A percentile compares a stretch with the other conserved stretches of the same genome.
Conservation (phyloP, 2,329 filamentous ascomycete genomes). For the Thelonectria rubi region DNA sequence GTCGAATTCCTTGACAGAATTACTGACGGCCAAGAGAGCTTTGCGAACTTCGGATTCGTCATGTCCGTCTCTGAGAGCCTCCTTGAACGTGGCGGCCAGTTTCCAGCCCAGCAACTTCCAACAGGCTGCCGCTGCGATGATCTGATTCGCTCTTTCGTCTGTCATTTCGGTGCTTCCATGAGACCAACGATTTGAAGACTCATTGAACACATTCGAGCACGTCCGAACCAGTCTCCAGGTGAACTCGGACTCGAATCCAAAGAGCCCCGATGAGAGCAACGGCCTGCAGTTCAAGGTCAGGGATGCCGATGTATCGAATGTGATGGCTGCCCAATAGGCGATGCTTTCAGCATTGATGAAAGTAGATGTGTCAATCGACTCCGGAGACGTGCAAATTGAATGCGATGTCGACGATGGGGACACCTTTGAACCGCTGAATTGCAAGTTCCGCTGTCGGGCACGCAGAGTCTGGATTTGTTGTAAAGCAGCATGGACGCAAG, state of each 20-base stretch:
- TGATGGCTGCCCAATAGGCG: constrained; percentile 53
- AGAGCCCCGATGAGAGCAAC: constrained; percentile 50
- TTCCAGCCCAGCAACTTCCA: constrained; percentile 48
- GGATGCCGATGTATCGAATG: constrained; percentile 53
- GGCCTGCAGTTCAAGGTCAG: constrained; percentile 53
- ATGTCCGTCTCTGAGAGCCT: constrained; percentile 45
- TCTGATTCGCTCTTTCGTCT: constrained; percentile 45
- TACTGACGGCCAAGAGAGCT: constrained; percentile 38
- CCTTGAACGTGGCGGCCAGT: constrained; percentile 45
- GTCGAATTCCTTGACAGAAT: constrained; percentile 43
- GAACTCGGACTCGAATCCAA: constrained; percentile 44
- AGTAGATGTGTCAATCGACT: constrained; percentile 42
- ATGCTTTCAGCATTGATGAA: constrained; percentile 51
- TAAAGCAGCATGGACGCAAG: constrained; percentile 52
- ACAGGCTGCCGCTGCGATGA: constrained; percentile 40
- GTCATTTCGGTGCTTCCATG: constrained; percentile 41
- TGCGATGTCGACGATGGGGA: constrained; percentile 39
- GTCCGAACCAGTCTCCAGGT: constrained; percentile 44
- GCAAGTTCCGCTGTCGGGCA: constrained; percentile 50
- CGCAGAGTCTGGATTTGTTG: constrained; percentile 53
- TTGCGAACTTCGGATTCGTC: constrained; percentile 44
- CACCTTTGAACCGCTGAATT: constrained; percentile 53
- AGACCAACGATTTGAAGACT: constrained; percentile 40
- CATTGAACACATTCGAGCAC: constrained; percentile 43
- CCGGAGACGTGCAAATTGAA: constrained; percentile 37